These are phyloP conservation scores for Pleurozium schreberi DNA, from an alignment of 225 moss, liverwort and hornwort genomes.

Conservation along the genomic window DNA sequence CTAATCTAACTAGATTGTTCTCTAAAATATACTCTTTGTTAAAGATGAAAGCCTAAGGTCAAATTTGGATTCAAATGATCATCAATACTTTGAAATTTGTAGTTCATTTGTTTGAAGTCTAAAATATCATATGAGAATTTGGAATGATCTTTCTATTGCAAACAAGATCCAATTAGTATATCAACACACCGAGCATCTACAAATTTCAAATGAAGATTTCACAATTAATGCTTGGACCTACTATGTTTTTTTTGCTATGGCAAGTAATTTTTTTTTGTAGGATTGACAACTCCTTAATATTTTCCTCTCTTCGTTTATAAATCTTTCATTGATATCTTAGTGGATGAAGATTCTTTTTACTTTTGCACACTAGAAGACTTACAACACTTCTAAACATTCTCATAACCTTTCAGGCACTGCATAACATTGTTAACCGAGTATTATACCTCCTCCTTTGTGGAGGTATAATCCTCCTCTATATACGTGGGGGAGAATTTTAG, in stretches of 20 bases:
- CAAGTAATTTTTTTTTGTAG: too few relatives aligned
- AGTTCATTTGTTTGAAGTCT: not conserved
- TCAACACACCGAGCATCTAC: not conserved
- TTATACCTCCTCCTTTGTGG: too few relatives aligned
- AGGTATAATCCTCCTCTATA: too few relatives aligned
- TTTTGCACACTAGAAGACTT: not conserved
- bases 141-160: not conserved
- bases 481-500: too few relatives aligned
- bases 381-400: not conserved
- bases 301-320: not conserved
- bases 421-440: too few relatives aligned
- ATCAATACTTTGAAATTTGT: not conserved
- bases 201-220: not conserved
- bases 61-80: not conserved
- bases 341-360: not conserved
- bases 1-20: too few relatives aligned
- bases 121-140: not conserved
- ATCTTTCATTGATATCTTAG: not conserved
- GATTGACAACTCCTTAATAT: too few relatives aligned
- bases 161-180: not conserved
- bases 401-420: rapidly evolving
- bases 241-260: too few relatives aligned
- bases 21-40: not conserved
- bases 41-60: not conserved
- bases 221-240: too few relatives aligned